Evolutionary conservation across 2,329 filamentous ascomycete genomes (phyloP), one percentile per base, ranked within the genome.

Genomic region (Rugonectria rugulosa): DNA sequence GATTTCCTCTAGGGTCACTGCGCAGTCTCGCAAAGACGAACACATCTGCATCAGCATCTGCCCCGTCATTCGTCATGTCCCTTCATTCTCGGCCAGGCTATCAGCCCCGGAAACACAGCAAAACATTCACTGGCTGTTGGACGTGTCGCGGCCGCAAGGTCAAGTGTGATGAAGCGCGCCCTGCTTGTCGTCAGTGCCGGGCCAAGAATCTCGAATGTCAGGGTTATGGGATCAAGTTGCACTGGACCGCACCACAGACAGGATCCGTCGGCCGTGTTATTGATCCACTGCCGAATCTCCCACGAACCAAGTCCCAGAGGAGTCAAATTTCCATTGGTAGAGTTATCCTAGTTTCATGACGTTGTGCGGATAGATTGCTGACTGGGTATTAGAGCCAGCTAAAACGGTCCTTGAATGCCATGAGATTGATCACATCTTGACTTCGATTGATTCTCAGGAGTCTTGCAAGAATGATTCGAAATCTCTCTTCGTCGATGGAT

Each of bases 151-250:
- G 68, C 26, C 67, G 73, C 15, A 71, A 72, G 57, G 69, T 75
- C 62, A 75, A 75, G 62, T 74, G 72, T 46, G 73, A 75, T 51
- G 73, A 75, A 62, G 63, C 60, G 26, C 67, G 64, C 21, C 73
- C 73, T 3, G 60, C 57, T 9, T 75, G 73, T 46, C 45, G 63
- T 24, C 71, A 74, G 55, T 75, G 73, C 61, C 63, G 59, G 21
- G 61, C 63, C 14, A 68, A 69, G 36, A 61, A 60, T 17, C 54
- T 72, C 29, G 41, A 47, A 19, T 74, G 72, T 15, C 63, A 70
- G 45, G 72, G 72, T 7, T 73, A 73, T 40, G 59, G 63, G 41
- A 59, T 64, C 12, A 66, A 69, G 3, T 68, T 73, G 8, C 62
- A 66, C 24, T 73, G 71, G 71, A 45, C 56, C 43, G 37, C 34